Evolutionary conservation across 1,284 basidiomycete species (phyloP).

Genomic region (Pseudozyma pruni): DNA sequence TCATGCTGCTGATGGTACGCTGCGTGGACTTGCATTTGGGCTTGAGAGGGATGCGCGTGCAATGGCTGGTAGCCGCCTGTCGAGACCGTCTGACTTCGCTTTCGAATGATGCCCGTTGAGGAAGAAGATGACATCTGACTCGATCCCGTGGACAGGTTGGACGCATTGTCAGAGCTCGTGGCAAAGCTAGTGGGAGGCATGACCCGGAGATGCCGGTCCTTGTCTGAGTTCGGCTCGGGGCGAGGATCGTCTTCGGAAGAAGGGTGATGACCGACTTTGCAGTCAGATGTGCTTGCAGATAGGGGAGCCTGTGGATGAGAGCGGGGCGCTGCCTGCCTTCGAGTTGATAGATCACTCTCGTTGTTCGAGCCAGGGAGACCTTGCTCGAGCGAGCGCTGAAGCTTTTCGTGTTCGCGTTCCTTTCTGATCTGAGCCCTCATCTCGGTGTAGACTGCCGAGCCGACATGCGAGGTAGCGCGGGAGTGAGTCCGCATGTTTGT

Average conservation of each 20-base stretch:
- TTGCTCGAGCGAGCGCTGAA: conserved; percentile 6
- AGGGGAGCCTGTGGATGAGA: conserved; percentile 7
- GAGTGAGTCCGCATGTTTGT: conserved; percentile 27
- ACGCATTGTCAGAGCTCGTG: conserved; percentile 32
- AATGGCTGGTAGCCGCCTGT: conserved; percentile 13
- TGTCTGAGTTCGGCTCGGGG: conserved; percentile 13
- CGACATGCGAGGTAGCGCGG: conserved; percentile 35
- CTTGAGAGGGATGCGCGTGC: conserved; percentile 8
- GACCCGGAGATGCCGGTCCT: conserved; percentile 26
- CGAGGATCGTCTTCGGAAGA: conserved; percentile 6
- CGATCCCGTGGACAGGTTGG: conserved; percentile 29
- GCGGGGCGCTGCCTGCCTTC: conserved; percentile 1
- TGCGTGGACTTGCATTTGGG: conserved; percentile 7
- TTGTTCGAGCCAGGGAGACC: not conserved
- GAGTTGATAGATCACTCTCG: not conserved
- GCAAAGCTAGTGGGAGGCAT: conserved; percentile 25
- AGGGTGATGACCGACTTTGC: conserved; percentile 27
- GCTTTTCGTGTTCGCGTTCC: conserved; percentile 42
- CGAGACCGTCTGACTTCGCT: conserved; percentile 30
- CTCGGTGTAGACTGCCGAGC: conserved; percentile 52
- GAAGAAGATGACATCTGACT: conserved; percentile 39
- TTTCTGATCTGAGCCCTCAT: conserved; percentile 46
- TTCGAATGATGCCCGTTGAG: conserved; percentile 22
- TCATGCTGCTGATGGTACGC: conserved; percentile 25
- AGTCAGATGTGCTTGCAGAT: conserved; percentile 33